phyloP scores from a whole-genome alignment of 2,329 filamentous ascomycete genomes.

The Chalaropsis ovoidea region DNA sequence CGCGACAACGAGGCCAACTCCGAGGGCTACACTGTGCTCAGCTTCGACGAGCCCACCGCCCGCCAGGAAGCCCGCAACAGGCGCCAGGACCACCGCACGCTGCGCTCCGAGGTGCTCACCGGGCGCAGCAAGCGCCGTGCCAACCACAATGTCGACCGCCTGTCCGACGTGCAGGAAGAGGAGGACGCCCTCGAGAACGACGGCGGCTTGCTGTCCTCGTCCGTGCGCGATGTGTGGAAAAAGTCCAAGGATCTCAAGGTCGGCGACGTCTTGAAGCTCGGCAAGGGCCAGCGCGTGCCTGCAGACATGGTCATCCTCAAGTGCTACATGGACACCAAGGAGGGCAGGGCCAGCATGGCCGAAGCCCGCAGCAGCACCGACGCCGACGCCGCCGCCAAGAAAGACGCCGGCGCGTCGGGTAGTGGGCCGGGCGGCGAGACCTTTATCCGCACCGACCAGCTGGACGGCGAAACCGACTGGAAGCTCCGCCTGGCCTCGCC shows the following conservation, averaged over 20 bases:
- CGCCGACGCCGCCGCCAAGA: constrained; percentile 18
- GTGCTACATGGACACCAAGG: constrained; percentile 44
- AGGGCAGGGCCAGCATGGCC: constrained; percentile 26
- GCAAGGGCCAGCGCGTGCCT: constrained; percentile 84
- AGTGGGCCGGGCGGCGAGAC: constrained; percentile 60
- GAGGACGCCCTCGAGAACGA: constrained; percentile 45
- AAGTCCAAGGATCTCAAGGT: constrained; percentile 84
- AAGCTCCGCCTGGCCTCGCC: constrained; percentile 83
- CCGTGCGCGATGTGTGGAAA: constrained; percentile 58
- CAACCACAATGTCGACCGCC: constrained; percentile 29
- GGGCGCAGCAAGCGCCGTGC: constrained; percentile 23
- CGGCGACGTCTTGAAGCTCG: constrained; percentile 86
- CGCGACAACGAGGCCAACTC: constrained; percentile 91
- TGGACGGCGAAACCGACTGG: constrained; percentile 98
- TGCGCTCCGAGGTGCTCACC: constrained; percentile 38
- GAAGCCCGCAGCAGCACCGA: constrained; percentile 29
- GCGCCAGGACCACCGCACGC: constrained; percentile 27
- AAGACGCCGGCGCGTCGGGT: constrained; percentile 23
- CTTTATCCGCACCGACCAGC: constrained; percentile 92
- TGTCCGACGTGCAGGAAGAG: constrained; percentile 61
- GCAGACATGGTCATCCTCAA: constrained; percentile 91
- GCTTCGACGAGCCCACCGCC: constrained; percentile 51
- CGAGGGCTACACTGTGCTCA: constrained; percentile 71
- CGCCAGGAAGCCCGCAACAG: constrained; percentile 30
- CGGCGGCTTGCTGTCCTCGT: constrained; percentile 39